phyloP scores from a whole-genome alignment of 2,329 filamentous ascomycete species.

The Daldinia sp. region DNA sequence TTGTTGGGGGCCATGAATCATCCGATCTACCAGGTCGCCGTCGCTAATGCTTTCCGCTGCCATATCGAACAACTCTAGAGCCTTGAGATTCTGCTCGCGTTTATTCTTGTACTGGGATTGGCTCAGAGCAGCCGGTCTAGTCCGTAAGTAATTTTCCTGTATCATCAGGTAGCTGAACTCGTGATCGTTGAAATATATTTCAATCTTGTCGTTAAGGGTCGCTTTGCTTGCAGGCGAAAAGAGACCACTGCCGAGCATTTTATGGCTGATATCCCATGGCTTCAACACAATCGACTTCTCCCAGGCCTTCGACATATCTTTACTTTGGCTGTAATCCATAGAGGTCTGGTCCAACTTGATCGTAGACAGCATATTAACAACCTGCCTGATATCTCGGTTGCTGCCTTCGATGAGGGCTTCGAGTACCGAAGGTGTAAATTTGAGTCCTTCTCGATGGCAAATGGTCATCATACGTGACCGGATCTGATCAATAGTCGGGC shows the following conservation, averaged over 20 bases:
- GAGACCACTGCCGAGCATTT: constrained; percentile 87
- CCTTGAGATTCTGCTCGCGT: constrained; percentile 77
- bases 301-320: constrained; percentile 97
- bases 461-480: constrained; percentile 94
- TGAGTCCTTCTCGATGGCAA: constrained; percentile 88
- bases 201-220: constrained; percentile 95
- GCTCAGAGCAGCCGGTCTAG: constrained; percentile 73
- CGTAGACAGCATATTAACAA: constrained; percentile 98
- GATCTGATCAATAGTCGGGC: constrained; percentile 90
- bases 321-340: constrained; percentile 85
- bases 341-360: constrained; percentile 84
- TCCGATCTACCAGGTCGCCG: constrained; percentile 92
- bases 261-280: constrained; percentile 96
- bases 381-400: constrained; percentile 94
- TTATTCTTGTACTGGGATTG: constrained; percentile 62
- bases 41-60: constrained; percentile 97
- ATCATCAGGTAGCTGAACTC: constrained; percentile 98
- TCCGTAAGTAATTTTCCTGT: constrained; percentile 94
- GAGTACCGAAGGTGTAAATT: constrained; percentile 81
- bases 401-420: constrained; percentile 96
- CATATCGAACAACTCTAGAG: constrained; percentile 84
- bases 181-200: constrained; percentile 99
- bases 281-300: constrained; percentile 97
- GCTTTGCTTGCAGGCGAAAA: constrained; percentile 84
- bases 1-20: constrained; percentile 98